These are phyloP conservation scores for Hansfordia pulvinata DNA, from an alignment of 2,329 filamentous ascomycete genomes.

Conservation along the genomic window DNA sequence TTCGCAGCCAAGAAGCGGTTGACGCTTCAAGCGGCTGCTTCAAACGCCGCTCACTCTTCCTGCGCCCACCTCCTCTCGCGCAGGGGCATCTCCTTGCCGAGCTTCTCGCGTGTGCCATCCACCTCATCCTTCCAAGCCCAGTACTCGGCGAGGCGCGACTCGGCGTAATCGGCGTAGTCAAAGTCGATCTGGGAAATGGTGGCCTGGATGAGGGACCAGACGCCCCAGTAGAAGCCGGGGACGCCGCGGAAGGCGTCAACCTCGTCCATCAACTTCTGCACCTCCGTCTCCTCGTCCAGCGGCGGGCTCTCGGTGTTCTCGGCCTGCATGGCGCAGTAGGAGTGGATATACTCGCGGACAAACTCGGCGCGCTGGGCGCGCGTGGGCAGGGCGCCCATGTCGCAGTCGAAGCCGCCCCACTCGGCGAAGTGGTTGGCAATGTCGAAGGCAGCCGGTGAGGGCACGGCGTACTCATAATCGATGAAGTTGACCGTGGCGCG, in stretches of 20 bases:
- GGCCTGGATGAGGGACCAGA: constrained; percentile 92
- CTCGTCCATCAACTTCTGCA: constrained; percentile 58
- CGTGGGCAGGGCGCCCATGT: constrained; percentile 73
- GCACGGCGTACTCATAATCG: constrained; percentile 95
- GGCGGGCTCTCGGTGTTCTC: constrained; percentile 21
- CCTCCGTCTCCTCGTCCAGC: constrained; percentile 46
- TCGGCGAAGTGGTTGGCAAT: constrained; percentile 97
- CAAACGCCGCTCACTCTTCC: constrained; percentile 14
- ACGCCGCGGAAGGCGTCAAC: constrained; percentile 81
- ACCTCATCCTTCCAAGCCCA: constrained; percentile 77
- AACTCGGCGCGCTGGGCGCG: constrained; percentile 65
- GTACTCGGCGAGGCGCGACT: constrained; percentile 77
- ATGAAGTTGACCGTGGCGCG: constrained; percentile 64
- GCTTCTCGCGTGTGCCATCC: constrained; percentile 43
- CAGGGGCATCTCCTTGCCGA: constrained; percentile 34
- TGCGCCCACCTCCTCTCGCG: constrained; percentile 73
- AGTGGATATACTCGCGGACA: constrained; percentile 66
- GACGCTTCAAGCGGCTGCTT: constrained; percentile 1
- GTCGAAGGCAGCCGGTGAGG: constrained; percentile 89
- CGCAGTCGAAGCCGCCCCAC: constrained; percentile 95
- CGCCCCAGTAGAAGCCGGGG: constrained; percentile 83
- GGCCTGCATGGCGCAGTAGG: constrained; percentile 48
- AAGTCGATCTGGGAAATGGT: constrained; percentile 93
- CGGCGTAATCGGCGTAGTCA: constrained; percentile 86
- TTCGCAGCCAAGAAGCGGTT: no score